Percentiles rank a stretch among this genome's conserved stretches.
phyloP scores from a whole-genome alignment of 78 protist genomes.

The Chrysochromulina parva region DNA sequence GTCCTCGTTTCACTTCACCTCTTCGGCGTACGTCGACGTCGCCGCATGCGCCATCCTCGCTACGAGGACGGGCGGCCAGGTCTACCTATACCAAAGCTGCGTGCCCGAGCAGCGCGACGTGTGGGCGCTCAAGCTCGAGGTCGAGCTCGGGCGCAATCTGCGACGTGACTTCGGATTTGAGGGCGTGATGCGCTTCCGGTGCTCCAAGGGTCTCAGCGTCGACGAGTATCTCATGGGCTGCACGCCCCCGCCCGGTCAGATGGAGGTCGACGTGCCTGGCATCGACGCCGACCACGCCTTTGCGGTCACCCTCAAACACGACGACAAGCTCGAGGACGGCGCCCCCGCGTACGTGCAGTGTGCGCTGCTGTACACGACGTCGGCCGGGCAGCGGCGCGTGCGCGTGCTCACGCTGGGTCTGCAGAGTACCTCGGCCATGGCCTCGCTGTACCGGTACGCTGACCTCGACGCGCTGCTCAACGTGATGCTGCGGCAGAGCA shows the following conservation, averaged over 20 bases:
- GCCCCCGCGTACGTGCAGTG: neutral
- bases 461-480: slow-evolving; percentile 43
- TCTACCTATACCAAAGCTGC: slow-evolving; percentile 17
- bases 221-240: slow-evolving; percentile 9
- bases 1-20: neutral
- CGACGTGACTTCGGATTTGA: slow-evolving; percentile 29
- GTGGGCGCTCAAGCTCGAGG: neutral
- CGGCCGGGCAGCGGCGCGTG: slow-evolving; percentile 34
- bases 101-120: neutral
- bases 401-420: neutral
- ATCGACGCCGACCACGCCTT: slow-evolving; percentile 9
- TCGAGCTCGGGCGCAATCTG: slow-evolving; percentile 1
- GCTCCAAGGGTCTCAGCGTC: slow-evolving; percentile 30
- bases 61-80: slow-evolving; percentile 46
- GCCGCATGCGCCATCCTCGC: neutral
- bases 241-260: no score
- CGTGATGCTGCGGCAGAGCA: neutral
- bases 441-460: slow-evolving; percentile 36
- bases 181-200: slow-evolving; percentile 41
- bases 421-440: neutral
- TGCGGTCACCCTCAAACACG: neutral
- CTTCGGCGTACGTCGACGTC: neutral
- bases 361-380: slow-evolving; percentile 33
- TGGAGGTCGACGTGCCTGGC: neutral
- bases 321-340: slow-evolving; percentile 18